These are phyloP conservation scores for Myotisia sp. DNA, from an alignment of 2,329 filamentous ascomycete genomes.

Conservation along the genomic window DNA sequence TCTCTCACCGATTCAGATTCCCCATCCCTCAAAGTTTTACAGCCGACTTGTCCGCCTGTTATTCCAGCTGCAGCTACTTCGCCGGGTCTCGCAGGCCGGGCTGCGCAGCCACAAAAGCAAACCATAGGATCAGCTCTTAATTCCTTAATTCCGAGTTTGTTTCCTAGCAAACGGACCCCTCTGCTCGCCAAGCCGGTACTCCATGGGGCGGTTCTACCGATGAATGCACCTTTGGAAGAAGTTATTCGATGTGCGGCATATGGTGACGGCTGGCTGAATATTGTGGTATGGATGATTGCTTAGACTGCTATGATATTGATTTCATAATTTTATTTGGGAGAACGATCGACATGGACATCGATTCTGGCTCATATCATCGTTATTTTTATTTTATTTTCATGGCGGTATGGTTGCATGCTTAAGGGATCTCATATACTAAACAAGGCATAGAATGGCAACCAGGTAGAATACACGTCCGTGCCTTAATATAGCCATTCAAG, in stretches of 20 bases:
- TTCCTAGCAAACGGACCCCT: conserved; percentile 72
- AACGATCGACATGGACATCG: no score
- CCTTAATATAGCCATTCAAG: no score
- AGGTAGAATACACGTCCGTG: no score
- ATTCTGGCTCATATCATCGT: no score
- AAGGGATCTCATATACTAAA: no score
- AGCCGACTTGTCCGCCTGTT: conserved; percentile 52
- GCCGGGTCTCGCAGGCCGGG: conserved; percentile 1
- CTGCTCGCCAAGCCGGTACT: conserved; percentile 72
- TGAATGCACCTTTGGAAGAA: conserved; percentile 66
- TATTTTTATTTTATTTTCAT: no score
- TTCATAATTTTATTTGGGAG: no score
- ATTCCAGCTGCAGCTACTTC: conserved; percentile 19
- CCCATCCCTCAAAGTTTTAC: conserved; percentile 51
- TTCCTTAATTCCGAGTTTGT: conserved; percentile 60
- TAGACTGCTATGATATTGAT: conserved; percentile 37
- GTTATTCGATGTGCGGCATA: conserved; percentile 71
- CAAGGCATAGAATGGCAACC: no score
- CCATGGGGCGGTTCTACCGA: conserved; percentile 72
- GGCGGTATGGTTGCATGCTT: no score
- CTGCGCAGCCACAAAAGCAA: conserved; percentile 37
- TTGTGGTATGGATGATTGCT: conserved; percentile 56
- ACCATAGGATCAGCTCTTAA: conserved; percentile 68
- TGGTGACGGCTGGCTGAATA: conserved; percentile 79
- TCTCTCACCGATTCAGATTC: conserved; percentile 41